These are phyloP conservation scores for Hanseniaspora singularis DNA, from an alignment of 805 yeast genomes.

Conservation along the genomic window DNA sequence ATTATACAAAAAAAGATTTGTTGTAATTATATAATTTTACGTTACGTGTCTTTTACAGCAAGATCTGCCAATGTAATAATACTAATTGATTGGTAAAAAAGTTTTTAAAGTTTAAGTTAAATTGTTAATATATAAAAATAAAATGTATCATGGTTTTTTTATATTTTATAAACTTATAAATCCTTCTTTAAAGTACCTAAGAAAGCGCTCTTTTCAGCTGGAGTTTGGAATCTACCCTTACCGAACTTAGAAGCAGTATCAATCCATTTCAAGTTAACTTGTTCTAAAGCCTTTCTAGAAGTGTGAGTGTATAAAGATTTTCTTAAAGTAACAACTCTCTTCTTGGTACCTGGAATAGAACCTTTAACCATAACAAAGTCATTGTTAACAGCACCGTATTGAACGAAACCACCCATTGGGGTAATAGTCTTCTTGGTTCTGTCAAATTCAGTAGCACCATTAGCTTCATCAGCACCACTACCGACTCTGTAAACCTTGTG, in stretches of 20 bases:
- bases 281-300: slow-evolving; percentile 93
- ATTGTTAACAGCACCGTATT: slow-evolving; percentile 96
- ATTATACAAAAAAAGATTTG: too few relatives aligned
- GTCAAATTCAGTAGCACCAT: slow-evolving; percentile 95
- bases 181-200: slow-evolving; percentile 99
- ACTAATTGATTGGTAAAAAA: too few relatives aligned
- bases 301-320: slow-evolving; percentile 96
- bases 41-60: too few relatives aligned
- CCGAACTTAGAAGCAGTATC: slow-evolving; percentile 99
- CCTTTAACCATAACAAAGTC: slow-evolving; percentile 97
- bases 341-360: slow-evolving; percentile 98
- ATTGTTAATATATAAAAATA: background rate
- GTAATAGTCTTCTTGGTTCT: slow-evolving; percentile 99
- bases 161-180: slow-evolving; percentile 36
- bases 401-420: slow-evolving; percentile 99
- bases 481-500: slow-evolving; percentile 99
- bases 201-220: slow-evolving; percentile 99
- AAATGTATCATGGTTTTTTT: too few relatives aligned
- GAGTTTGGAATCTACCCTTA: slow-evolving; percentile 99
- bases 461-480: slow-evolving; percentile 85
- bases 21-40: too few relatives aligned
- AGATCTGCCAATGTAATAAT: too few relatives aligned
- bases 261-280: slow-evolving; percentile 97
- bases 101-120: background rate
- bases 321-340: slow-evolving; percentile 98